Percentiles rank a stretch among this genome's conserved stretches.
phyloP scores from a whole-genome alignment of 345 rosid species.

The Clausena lansium region DNA sequence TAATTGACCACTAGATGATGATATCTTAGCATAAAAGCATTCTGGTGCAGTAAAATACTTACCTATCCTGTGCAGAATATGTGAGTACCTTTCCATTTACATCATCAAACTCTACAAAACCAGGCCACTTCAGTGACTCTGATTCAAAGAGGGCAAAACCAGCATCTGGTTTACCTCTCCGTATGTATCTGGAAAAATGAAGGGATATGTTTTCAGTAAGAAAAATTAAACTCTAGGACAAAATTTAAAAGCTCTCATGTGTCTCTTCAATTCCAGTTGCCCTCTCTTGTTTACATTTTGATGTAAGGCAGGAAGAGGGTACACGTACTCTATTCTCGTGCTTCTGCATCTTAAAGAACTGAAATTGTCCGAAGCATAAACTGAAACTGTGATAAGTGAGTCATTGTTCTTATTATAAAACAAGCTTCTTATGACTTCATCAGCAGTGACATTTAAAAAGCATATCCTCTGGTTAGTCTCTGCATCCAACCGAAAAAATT shows the following conservation, averaged over 20 bases:
- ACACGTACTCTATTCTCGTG: constrained; percentile 58
- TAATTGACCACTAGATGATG: neutral
- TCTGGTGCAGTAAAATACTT: neutral
- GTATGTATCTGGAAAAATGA: constrained; percentile 53
- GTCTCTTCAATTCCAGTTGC: neutral
- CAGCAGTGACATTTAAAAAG: constrained; percentile 57
- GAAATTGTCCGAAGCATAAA: constrained; percentile 61
- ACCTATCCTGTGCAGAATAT: constrained; percentile 83
- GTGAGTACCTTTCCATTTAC: constrained; percentile 86
- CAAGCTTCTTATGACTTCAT: constrained; percentile 66
- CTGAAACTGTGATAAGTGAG: constrained; percentile 67
- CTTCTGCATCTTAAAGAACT: constrained; percentile 69
- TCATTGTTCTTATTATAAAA: constrained; percentile 70
- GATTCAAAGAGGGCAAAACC: constrained; percentile 86
- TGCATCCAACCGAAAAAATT: constrained; percentile 25
- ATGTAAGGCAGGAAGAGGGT: neutral
- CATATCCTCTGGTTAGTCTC: constrained; percentile 68
- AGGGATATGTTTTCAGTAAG: neutral
- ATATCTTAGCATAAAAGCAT: neutral
- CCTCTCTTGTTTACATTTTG: neutral
- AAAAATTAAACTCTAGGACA: neutral
- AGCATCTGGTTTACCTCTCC: constrained; percentile 66
- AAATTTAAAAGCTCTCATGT: neutral
- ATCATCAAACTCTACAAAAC: constrained; percentile 90
- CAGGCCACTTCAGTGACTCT: constrained; percentile 88